Conservation (phyloP, 2,329 filamentous ascomycete genomes). For the Madurella mycetomatis region DNA sequence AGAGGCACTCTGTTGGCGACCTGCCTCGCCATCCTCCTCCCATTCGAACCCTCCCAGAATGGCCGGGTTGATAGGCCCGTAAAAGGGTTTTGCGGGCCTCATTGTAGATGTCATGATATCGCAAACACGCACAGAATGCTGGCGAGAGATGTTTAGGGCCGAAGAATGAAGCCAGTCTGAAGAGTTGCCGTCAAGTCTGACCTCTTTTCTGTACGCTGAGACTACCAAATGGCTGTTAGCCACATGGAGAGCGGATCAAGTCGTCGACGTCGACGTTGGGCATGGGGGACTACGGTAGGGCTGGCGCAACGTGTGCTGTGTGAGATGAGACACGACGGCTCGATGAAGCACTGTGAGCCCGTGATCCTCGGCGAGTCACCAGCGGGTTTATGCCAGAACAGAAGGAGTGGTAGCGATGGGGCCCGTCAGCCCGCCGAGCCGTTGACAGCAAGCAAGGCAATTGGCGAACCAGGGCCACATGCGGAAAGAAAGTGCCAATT, state of each 20-base stretch:
- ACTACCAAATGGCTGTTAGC: conserved; percentile 6
- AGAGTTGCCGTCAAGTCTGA: background rate
- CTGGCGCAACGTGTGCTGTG: conserved; percentile 1
- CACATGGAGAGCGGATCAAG: background rate
- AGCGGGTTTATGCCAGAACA: background rate
- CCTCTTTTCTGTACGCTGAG: background rate
- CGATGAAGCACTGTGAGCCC: too few relatives aligned
- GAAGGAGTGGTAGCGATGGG: background rate
- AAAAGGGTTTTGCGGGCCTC: conserved; percentile 20
- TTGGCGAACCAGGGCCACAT: background rate
- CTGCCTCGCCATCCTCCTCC: conserved; percentile 24
- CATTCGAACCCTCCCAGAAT: conserved; percentile 31
- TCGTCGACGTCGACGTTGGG: background rate
- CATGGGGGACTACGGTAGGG: background rate
- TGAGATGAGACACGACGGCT: background rate
- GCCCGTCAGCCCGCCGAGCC: background rate
- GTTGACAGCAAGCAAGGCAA: background rate
- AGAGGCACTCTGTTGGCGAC: background rate
- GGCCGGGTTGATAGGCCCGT: conserved; percentile 30
- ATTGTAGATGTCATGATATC: conserved; percentile 28
- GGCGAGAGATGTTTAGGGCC: background rate
- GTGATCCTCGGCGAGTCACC: background rate
- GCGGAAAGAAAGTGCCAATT: background rate
- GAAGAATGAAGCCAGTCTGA: background rate
- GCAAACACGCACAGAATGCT: conserved; percentile 22